These are phyloP conservation scores for Hibiscus tridactylites DNA, from an alignment of 345 rosid species.

Conservation along the genomic window DNA sequence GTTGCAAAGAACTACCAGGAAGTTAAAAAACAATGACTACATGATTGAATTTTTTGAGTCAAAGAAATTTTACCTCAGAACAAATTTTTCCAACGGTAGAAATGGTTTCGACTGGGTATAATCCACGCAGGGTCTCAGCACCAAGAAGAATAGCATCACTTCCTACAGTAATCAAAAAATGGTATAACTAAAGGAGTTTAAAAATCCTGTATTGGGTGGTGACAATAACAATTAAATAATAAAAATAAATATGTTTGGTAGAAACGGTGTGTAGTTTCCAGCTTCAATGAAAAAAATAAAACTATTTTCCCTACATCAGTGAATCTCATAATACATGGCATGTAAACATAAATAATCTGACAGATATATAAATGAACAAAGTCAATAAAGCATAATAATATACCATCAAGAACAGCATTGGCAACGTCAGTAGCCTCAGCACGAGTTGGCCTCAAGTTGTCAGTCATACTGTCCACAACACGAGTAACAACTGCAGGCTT, in stretches of 20 bases:
- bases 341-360: neutral
- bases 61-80: slow-evolving; percentile 52
- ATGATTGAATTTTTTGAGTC: neutral
- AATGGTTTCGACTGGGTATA: slow-evolving; percentile 88
- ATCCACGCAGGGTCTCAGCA: slow-evolving; percentile 94
- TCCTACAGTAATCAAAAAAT: slow-evolving; percentile 36
- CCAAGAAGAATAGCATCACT: slow-evolving; percentile 99
- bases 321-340: neutral
- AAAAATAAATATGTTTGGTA: neutral
- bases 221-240: neutral
- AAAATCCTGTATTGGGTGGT: neutral
- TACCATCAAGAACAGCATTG: slow-evolving; percentile 96
- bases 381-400: slow-evolving; percentile 3
- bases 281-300: neutral
- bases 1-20: neutral
- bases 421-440: slow-evolving; percentile 99
- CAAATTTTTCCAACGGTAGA: slow-evolving; percentile 88
- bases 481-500: slow-evolving; percentile 96
- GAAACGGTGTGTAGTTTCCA: neutral
- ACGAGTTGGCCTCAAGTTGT: slow-evolving; percentile 92
- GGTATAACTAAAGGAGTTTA: neutral
- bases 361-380: neutral
- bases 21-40: neutral
- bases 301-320: neutral
- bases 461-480: slow-evolving; percentile 98